phyloP scores from a whole-genome alignment of 306 rosid species.

The Dalbergia oliveri region DNA sequence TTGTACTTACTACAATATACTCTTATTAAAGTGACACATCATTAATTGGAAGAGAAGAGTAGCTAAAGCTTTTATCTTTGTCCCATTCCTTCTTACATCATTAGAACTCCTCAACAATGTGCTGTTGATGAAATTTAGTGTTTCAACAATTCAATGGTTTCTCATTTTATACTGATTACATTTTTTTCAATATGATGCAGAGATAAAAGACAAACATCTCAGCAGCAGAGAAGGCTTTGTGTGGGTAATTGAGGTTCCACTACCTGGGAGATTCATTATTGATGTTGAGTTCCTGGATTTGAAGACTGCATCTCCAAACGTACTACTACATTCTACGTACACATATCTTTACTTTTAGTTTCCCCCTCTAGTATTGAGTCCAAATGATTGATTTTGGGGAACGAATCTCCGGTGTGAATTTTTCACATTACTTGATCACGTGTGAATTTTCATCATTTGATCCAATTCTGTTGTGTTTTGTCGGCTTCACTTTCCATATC shows the following conservation, averaged over 20 bases:
- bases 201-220: slow-evolving; percentile 74
- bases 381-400: slow-evolving; percentile 6
- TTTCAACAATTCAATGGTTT: not conserved
- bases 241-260: slow-evolving; percentile 93
- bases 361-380: not conserved
- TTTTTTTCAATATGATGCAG: slow-evolving; percentile 52
- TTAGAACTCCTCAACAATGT: not conserved
- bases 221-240: slow-evolving; percentile 86
- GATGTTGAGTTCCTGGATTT: slow-evolving; percentile 95
- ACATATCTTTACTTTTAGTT: not conserved
- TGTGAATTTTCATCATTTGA: not conserved
- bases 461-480: too few relatives aligned
- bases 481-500: too few relatives aligned
- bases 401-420: too few relatives aligned
- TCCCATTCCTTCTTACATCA: not conserved
- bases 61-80: not conserved
- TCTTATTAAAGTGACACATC: not conserved
- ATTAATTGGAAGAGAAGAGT: not conserved
- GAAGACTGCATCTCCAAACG: slow-evolving; percentile 74
- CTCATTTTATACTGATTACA: slow-evolving; percentile 21
- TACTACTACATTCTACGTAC: slow-evolving; percentile 40
- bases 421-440: not conserved
- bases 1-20: not conserved
- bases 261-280: slow-evolving; percentile 91
- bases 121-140: not conserved